These are phyloP conservation scores for Eimeria tenella DNA, from an alignment of 169 alveolate species.

Conservation along the genomic window DNA sequence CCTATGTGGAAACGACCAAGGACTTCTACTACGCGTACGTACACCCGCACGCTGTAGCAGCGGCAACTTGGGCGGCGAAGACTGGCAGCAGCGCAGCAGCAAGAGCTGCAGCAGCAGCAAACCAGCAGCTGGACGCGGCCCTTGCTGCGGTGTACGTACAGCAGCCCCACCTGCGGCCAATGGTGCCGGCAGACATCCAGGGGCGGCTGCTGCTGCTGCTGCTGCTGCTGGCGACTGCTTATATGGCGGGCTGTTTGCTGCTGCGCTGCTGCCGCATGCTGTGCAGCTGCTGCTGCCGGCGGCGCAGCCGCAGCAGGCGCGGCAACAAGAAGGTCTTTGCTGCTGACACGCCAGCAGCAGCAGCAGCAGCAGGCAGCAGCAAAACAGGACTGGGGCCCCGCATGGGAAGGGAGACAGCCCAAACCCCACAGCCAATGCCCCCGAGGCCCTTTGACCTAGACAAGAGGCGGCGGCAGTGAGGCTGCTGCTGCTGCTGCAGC, in stretches of 20 bases:
- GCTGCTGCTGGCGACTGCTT: conserved; percentile 31
- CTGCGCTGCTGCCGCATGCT: conserved; percentile 14
- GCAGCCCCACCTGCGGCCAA: conserved; percentile 40
- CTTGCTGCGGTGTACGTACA: conserved; percentile 65
- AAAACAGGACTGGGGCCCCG: neutral
- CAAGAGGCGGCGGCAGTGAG: neutral
- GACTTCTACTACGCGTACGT: neutral
- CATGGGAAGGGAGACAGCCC: conserved; percentile 9
- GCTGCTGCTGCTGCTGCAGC: conserved; percentile 22
- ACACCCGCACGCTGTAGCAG: conserved; percentile 46
- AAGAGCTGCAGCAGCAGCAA: conserved; percentile 42
- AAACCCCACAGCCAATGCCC: conserved; percentile 53
- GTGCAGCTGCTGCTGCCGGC: conserved; percentile 56
- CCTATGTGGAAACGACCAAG: neutral
- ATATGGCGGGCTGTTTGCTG: neutral
- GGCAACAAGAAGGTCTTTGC: conserved; percentile 19
- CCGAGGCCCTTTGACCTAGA: conserved; percentile 36
- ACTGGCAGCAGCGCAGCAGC: conserved; percentile 25
- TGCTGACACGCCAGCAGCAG: conserved; percentile 40
- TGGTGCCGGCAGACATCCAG: neutral
- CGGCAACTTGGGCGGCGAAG: neutral
- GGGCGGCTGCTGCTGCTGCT: conserved; percentile 65
- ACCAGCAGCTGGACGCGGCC: conserved; percentile 26
- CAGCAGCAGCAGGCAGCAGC: conserved; percentile 21
- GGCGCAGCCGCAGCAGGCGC: neutral